These are phyloP conservation scores for Tulasnella sp. DNA, from an alignment of 768 basidiomycete species.

Conservation along the genomic window DNA sequence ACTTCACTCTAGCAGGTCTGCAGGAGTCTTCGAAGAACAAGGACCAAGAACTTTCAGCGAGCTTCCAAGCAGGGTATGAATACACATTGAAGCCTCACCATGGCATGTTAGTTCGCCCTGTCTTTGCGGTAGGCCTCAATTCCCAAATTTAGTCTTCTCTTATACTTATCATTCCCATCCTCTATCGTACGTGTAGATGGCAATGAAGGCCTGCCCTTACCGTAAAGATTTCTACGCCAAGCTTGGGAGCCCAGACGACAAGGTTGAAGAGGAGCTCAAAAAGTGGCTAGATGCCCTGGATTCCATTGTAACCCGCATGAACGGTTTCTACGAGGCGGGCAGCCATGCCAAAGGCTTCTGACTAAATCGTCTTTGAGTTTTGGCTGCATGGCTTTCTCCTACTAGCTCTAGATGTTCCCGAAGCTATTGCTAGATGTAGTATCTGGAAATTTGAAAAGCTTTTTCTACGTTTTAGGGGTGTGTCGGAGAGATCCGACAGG, in stretches of 20 bases:
- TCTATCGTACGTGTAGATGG: constrained; percentile 42
- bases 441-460: too few relatives aligned
- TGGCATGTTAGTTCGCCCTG: constrained; percentile 50
- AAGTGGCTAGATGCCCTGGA: constrained; percentile 56
- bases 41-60: constrained; percentile 59
- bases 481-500: too few relatives aligned
- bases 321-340: constrained; percentile 47
- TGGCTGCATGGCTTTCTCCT: neutral
- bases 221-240: constrained; percentile 57
- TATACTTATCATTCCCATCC: neutral
- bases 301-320: constrained; percentile 47
- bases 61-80: constrained; percentile 80
- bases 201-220: constrained; percentile 67
- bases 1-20: constrained; percentile 83
- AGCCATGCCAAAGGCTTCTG: constrained; percentile 40
- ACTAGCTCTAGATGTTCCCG: neutral
- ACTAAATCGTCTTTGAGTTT: neutral
- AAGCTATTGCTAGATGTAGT: too few relatives aligned
- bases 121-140: constrained; percentile 51
- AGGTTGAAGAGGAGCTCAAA: constrained; percentile 48
- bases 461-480: too few relatives aligned
- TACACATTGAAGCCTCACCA: constrained; percentile 80
- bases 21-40: constrained; percentile 65
- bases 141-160: neutral
- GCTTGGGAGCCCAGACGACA: constrained; percentile 48